Evolutionary conservation across 345 rosid species (phyloP), one percentile per base, ranked within the genome.

Genomic region (Brassica rapa): DNA sequence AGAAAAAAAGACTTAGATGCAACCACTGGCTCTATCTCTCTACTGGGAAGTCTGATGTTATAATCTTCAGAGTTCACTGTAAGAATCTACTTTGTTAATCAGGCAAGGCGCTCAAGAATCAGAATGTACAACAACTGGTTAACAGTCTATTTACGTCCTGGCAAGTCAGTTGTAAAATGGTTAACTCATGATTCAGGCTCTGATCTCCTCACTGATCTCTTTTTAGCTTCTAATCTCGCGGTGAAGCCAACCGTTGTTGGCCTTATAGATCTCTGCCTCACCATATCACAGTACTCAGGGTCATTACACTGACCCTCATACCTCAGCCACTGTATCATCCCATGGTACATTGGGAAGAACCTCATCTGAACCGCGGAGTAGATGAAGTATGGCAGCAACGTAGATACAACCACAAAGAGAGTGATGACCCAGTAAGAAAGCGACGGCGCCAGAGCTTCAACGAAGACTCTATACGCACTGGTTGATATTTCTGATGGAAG

Each of bases 311-410:
- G 87, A 53, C 93, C 97, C 30, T 89, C 96, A 7, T 75, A 81
- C 76, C 95, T 81, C 59, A 94, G 85, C 98, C 97, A 88, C 80
- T 89, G 97, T 80, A 94, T 86, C 89, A 87, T 92, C 63, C 83
- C 91, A 72, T 94, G 98, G 81, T 87, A 94, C 97, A 92, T 88
- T 32, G 98, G 98, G 80, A 90, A 94, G 86, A 94, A 92, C 27
- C 89, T 77, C 88, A 85, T 90, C 74, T 90, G 92, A 66, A 90
- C 41, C 0, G 91, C 88, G 0, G 91, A 78, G 81, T 82, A 90
- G 3, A 86, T 66, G 83, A 88, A 90, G 85, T 84, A 92, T 0
- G 98, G 98, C 77, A 88, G 62, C 30, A 92, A 66, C 0, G 97
- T 73, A 0, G 93, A 3, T 59, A 88, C 67, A 35, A 73, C 82